Conservation (phyloP, 805 yeast species). For the Crinitomyces ghanaensis region DNA sequence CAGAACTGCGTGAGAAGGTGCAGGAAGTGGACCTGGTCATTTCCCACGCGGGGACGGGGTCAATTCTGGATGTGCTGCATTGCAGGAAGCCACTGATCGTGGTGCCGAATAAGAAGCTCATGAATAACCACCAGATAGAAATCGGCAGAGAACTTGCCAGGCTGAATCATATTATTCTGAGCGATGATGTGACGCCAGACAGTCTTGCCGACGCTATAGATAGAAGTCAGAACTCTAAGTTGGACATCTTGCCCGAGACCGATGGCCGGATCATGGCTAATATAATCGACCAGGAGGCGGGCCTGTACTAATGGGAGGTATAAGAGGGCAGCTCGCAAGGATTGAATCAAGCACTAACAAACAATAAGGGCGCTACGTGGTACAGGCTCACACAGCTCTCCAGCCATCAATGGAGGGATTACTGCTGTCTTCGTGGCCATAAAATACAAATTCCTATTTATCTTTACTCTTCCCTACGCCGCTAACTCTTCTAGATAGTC, state of each 20-base stretch:
- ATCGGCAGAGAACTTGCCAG: conserved; percentile 48
- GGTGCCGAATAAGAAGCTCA: conserved; percentile 57
- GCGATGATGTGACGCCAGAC: conserved; percentile 4
- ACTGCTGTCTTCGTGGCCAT: too few species aligned
- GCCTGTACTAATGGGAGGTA: too few species aligned
- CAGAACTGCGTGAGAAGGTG: conserved; percentile 34
- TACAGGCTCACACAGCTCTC: too few species aligned
- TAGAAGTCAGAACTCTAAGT: conserved; percentile 4
- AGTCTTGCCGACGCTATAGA: conserved; percentile 3
- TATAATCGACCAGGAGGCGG: conserved; percentile 14
- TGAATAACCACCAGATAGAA: conserved; percentile 80
- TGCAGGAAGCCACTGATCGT: conserved; percentile 47
- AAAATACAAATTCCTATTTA: too few species aligned
- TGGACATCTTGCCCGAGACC: conserved; percentile 11
- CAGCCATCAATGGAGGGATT: too few species aligned
- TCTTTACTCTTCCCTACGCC: too few species aligned
- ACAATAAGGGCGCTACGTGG: too few species aligned
- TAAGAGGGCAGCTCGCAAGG: too few species aligned
- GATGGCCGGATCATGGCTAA: conserved; percentile 10
- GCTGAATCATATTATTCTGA: conserved; percentile 4
- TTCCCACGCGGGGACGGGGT: conserved; percentile 90
- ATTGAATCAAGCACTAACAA: too few species aligned
- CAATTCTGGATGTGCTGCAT: conserved; percentile 69
- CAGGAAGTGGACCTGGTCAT: conserved; percentile 46
- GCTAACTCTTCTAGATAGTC: too few species aligned